phyloP scores from a whole-genome alignment of 1,284 basidiomycete species.

The Xanthoconium separans region DNA sequence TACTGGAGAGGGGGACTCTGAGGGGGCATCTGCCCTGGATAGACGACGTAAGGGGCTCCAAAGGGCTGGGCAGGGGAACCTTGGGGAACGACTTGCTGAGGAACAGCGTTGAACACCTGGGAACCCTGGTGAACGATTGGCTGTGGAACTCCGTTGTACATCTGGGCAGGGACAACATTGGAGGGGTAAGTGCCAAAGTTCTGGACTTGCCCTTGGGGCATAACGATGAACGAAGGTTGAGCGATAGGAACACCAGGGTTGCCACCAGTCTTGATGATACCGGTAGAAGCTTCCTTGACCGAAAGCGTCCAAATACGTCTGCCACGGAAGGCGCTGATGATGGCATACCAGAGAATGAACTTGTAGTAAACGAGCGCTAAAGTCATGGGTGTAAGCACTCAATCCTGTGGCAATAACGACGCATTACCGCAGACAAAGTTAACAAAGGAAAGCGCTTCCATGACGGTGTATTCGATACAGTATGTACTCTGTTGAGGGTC shows the following conservation, averaged over 20 bases:
- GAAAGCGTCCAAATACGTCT: slow-evolving; percentile 25
- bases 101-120: slow-evolving; percentile 7
- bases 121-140: not conserved
- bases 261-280: not conserved
- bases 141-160: too few relatives aligned
- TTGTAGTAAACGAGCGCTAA: slow-evolving; percentile 27
- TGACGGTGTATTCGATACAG: slow-evolving; percentile 7
- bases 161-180: too few relatives aligned
- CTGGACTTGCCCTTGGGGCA: slow-evolving; percentile 5
- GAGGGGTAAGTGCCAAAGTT: not conserved
- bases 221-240: not conserved
- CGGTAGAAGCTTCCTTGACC: slow-evolving; percentile 15
- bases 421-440: slow-evolving; percentile 29
- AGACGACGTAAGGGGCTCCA: not conserved
- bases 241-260: slow-evolving; percentile 4
- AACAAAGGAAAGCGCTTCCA: slow-evolving; percentile 3
- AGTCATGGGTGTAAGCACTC: not conserved
- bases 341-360: slow-evolving; percentile 20
- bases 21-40: not conserved
- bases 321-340: slow-evolving; percentile 25
- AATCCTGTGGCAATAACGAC: not conserved
- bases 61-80: slow-evolving; percentile 6
- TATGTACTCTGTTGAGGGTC: slow-evolving; percentile 11
- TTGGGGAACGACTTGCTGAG: slow-evolving; percentile 3
- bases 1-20: not conserved